phyloP scores from a whole-genome alignment of 1,139 yeast species.

The Scheffersomyces segobiensis region DNA sequence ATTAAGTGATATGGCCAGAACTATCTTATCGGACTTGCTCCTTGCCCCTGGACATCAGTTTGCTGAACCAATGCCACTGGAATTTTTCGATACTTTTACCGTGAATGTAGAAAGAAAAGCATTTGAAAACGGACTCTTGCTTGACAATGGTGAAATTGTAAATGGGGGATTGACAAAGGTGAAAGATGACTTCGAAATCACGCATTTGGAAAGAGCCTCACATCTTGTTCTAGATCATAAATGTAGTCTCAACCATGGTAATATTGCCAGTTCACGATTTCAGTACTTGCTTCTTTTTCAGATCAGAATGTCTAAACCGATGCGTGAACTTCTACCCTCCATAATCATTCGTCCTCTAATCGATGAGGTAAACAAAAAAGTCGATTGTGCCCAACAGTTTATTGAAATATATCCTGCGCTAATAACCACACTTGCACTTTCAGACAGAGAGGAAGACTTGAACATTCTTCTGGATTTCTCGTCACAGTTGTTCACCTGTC shows the following conservation, averaged over 20 bases:
- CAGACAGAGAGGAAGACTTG: constrained; percentile 68
- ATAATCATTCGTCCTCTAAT: constrained; percentile 56
- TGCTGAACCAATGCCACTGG: constrained; percentile 26
- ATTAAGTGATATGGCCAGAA: constrained; percentile 26
- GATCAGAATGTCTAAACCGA: constrained; percentile 51
- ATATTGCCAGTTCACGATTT: constrained; percentile 39
- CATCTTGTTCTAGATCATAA: constrained; percentile 3
- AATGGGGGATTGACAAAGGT: constrained; percentile 22
- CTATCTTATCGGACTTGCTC: constrained; percentile 26
- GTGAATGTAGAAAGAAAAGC: constrained; percentile 19
- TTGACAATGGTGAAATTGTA: constrained; percentile 23
- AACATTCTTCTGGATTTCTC: constrained; percentile 55
- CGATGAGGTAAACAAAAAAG: constrained; percentile 46
- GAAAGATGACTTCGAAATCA: constrained; percentile 9
- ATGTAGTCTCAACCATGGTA: background rate
- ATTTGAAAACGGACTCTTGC: constrained; percentile 33
- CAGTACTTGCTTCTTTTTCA: constrained; percentile 58
- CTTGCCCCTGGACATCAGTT: constrained; percentile 29
- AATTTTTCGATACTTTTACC: constrained; percentile 12
- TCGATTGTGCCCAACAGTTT: constrained; percentile 51
- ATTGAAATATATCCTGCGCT: constrained; percentile 57
- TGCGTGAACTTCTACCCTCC: constrained; percentile 48
- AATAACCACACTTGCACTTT: constrained; percentile 43
- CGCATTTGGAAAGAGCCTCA: constrained; percentile 14
- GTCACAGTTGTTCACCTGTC: constrained; percentile 67